These are phyloP conservation scores for Balamuthia mandrillaris DNA, from an alignment of 208 protist species.

Conservation along the genomic window DNA sequence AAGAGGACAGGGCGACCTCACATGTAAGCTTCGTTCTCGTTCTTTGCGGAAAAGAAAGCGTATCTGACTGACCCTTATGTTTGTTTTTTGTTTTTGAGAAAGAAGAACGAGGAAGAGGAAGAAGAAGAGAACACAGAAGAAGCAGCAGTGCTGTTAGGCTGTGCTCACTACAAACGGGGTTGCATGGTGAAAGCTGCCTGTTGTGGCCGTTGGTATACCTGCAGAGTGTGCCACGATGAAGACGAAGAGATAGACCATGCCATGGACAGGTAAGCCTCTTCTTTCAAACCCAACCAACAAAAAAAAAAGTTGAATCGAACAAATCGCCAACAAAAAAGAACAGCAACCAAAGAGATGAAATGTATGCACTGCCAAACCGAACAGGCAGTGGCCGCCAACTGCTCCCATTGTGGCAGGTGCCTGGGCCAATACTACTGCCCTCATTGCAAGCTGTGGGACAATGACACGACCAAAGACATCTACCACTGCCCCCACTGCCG, in stretches of 20 bases:
- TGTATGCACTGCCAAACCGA: conserved; percentile 9
- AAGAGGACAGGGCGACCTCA: too few relatives aligned
- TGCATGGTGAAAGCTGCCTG: not conserved
- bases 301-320: not conserved
- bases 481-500: conserved; percentile 16
- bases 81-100: too few relatives aligned
- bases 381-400: not conserved
- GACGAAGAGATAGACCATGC: conserved; percentile 9
- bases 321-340: not conserved
- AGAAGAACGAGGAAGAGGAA: too few relatives aligned
- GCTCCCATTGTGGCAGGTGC: not conserved
- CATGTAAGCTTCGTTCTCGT: too few relatives aligned
- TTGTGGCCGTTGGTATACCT: not conserved
- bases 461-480: not conserved
- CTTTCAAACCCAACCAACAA: not conserved
- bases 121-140: not conserved
- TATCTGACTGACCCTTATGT: too few relatives aligned
- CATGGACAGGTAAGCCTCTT: not conserved
- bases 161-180: not conserved
- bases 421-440: conserved; percentile 14
- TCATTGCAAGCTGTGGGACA: not conserved
- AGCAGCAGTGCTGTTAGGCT: not conserved
- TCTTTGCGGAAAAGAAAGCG: too few relatives aligned
- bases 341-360: not conserved
- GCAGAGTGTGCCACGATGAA: conserved; percentile 1